Evolutionary conservation across 2,329 filamentous ascomycete genomes (phyloP).

Genomic region (Davidsoniella eucalypti): DNA sequence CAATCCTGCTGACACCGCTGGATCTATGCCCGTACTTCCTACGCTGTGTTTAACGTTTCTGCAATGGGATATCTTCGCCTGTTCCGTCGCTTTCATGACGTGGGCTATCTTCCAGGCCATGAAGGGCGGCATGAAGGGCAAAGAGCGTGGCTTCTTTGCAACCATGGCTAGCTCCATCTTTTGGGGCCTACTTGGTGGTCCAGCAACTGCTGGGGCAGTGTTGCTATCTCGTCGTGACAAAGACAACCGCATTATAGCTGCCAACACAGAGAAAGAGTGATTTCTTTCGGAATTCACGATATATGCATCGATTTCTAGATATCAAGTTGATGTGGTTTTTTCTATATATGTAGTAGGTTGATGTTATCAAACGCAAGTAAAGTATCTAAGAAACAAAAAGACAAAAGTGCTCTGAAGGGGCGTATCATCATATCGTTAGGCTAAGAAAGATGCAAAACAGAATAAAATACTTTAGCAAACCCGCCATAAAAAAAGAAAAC

Average conservation of each 20-base stretch:
- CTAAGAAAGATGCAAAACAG: too few relatives aligned
- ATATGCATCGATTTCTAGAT: too few relatives aligned
- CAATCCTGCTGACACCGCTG: neutral
- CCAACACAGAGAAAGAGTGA: neutral
- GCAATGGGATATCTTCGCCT: slow-evolving; percentile 3
- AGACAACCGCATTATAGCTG: neutral
- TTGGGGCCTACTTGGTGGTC: slow-evolving; percentile 1
- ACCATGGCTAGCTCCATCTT: neutral
- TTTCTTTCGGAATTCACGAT: too few relatives aligned
- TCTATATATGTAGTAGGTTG: neutral
- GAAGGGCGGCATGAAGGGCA: neutral
- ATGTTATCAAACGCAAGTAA: neutral
- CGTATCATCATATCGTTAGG: neutral
- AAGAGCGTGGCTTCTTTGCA: neutral
- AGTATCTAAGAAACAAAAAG: neutral
- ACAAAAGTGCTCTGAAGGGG: neutral
- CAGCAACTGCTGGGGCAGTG: slow-evolving; percentile 1
- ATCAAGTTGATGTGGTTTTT: too few relatives aligned
- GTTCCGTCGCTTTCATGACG: neutral
- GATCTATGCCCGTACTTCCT: neutral
- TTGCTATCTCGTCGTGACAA: neutral
- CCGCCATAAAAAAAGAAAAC: neutral
- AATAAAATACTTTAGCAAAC: too few relatives aligned
- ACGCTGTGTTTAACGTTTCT: neutral
- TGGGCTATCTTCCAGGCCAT: slow-evolving; percentile 1